A percentile compares a stretch with the other conserved stretches of the same genome.
Conservation (phyloP, 2,329 filamentous ascomycete species). For the Hypoxylon sp. region DNA sequence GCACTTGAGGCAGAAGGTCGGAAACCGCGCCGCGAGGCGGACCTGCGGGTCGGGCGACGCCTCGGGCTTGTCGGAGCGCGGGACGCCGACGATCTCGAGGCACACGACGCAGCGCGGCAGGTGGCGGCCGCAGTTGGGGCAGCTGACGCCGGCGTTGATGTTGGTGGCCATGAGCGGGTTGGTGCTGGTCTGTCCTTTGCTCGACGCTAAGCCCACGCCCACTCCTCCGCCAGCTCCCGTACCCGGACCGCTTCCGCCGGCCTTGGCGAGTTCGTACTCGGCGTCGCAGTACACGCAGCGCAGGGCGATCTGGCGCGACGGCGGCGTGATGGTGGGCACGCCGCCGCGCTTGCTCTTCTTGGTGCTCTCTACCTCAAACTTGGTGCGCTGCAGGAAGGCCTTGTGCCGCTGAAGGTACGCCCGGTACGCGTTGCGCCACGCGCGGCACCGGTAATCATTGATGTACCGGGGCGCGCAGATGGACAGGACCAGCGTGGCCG, state of each 20-base stretch:
- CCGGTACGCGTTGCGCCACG: conserved; percentile 79
- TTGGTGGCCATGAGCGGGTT: conserved; percentile 70
- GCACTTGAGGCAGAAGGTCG: conserved; percentile 76
- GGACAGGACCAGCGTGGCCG: conserved; percentile 78
- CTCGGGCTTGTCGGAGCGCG: conserved; percentile 69
- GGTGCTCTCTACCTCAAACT: conserved; percentile 82
- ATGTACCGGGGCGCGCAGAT: conserved; percentile 81
- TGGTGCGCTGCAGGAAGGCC: conserved; percentile 78
- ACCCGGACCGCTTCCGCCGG: conserved; percentile 16
- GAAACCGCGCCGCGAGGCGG: conserved; percentile 67
- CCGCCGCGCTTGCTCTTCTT: conserved; percentile 75
- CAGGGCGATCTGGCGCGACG: conserved; percentile 77
- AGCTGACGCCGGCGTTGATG: conserved; percentile 71
- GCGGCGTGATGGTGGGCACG: conserved; percentile 70
- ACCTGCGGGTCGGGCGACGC: conserved; percentile 60
- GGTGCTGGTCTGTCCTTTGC: conserved; percentile 33
- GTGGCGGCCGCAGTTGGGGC: conserved; percentile 74
- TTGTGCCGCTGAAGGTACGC: conserved; percentile 79
- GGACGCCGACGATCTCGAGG: conserved; percentile 73
- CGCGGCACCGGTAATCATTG: conserved; percentile 78
- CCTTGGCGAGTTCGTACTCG: conserved; percentile 63
- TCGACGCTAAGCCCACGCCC: conserved; percentile 5
- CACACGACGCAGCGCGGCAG: conserved; percentile 76
- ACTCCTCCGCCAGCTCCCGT: too few relatives aligned
- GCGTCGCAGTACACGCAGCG: conserved; percentile 82